A percentile compares a stretch with the other conserved stretches of the same genome.
Evolutionary conservation across 495 filamentous ascomycete genomes (phyloP).

Genomic region (Xylaria nigripes): DNA sequence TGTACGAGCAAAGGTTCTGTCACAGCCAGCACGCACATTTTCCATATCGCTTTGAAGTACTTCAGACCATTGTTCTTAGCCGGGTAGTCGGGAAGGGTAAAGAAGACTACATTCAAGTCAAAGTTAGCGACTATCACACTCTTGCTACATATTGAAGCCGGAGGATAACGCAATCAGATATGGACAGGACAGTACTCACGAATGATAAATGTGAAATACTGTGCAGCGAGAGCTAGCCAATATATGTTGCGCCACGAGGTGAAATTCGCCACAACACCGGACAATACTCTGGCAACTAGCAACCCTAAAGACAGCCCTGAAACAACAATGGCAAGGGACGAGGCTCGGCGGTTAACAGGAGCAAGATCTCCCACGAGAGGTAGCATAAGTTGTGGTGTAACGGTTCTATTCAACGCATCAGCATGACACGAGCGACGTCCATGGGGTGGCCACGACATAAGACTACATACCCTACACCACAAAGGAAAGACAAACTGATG

Average conservation of each 20-base stretch:
- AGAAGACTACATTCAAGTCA: slow-evolving; percentile 34
- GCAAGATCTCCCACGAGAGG: slow-evolving; percentile 69
- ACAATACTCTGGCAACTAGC: slow-evolving; percentile 62
- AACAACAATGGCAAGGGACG: slow-evolving; percentile 59
- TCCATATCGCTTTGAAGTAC: slow-evolving; percentile 58
- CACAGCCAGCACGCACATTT: slow-evolving; percentile 50
- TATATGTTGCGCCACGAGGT: slow-evolving; percentile 66
- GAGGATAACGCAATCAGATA: not conserved
- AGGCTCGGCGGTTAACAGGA: slow-evolving; percentile 55
- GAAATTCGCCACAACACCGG: slow-evolving; percentile 62
- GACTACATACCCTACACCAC: slow-evolving; percentile 37
- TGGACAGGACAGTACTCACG: slow-evolving; percentile 14
- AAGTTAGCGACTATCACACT: not conserved
- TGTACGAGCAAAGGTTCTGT: slow-evolving; percentile 59
- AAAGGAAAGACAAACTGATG: slow-evolving; percentile 56
- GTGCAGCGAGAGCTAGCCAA: slow-evolving; percentile 64
- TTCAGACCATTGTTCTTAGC: slow-evolving; percentile 55
- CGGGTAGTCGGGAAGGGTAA: slow-evolving; percentile 72
- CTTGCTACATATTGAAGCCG: not conserved
- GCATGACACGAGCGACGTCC: not conserved
- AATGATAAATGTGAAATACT: slow-evolving; percentile 55
- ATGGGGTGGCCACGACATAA: not conserved
- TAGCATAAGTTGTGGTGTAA: slow-evolving; percentile 73
- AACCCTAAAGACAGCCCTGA: slow-evolving; percentile 64
- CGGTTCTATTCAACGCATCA: slow-evolving; percentile 42